Conservation (phyloP, 2,329 filamentous ascomycete species). For the Trichophyton verrucosum region DNA sequence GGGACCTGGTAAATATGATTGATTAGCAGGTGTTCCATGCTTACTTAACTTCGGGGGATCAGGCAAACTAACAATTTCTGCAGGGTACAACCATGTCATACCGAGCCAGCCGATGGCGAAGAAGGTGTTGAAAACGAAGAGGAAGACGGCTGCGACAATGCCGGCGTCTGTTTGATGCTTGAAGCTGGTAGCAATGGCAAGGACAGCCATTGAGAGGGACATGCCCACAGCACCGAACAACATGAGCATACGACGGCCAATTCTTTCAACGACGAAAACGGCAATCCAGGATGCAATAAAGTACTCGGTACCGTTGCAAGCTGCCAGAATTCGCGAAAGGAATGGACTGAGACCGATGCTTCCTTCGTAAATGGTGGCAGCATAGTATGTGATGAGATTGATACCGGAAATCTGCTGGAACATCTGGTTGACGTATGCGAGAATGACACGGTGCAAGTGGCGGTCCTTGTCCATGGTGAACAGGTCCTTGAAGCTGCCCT, state of each 20-base stretch:
- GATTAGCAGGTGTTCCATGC: background rate
- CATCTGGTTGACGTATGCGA: constrained; percentile 47
- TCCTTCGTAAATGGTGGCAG: constrained; percentile 32
- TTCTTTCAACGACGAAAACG: constrained; percentile 39
- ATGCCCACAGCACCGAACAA: constrained; percentile 55
- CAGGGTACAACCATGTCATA: constrained; percentile 51
- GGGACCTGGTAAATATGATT: constrained; percentile 17
- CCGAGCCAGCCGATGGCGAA: constrained; percentile 50
- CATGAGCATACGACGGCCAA: constrained; percentile 55
- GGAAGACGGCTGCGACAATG: constrained; percentile 39
- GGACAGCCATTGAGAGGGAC: constrained; percentile 53
- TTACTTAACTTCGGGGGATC: background rate
- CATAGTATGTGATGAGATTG: constrained; percentile 37
- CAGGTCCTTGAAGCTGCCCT: constrained; percentile 43
- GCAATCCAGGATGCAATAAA: constrained; percentile 40
- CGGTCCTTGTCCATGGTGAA: constrained; percentile 47
- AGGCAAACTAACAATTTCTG: constrained; percentile 41
- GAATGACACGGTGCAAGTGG: constrained; percentile 43
- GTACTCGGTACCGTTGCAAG: constrained; percentile 43
- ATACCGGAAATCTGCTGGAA: constrained; percentile 40
- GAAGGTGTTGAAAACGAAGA: constrained; percentile 52
- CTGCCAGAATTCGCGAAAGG: constrained; percentile 40
- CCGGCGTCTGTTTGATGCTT: constrained; percentile 26
- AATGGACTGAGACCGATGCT: constrained; percentile 30
- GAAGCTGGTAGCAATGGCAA: constrained; percentile 31